A percentile compares a stretch with the other conserved stretches of the same genome.
These are phyloP conservation scores for Kwoniella dejecticola DNA, from an alignment of 768 basidiomycete species.

Conservation along the genomic window DNA sequence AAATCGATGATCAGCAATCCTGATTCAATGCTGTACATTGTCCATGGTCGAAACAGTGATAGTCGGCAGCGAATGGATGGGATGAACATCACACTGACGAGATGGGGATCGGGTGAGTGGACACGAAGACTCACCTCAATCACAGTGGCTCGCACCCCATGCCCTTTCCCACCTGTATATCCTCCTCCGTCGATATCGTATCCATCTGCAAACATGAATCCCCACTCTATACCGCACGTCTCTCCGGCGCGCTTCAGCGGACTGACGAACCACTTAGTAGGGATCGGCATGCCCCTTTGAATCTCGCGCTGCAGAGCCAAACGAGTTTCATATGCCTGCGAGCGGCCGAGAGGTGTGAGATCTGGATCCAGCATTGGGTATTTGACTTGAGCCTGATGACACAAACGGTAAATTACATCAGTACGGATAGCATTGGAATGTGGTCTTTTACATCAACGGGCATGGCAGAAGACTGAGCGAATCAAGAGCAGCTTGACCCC, in stretches of 20 bases:
- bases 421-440: not conserved
- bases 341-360: slow-evolving; percentile 26
- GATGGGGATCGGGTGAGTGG: too few species aligned
- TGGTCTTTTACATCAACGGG: too few species aligned
- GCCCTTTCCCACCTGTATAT: slow-evolving; percentile 15
- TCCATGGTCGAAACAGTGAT: too few species aligned
- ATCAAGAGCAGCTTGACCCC: not conserved
- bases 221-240: slow-evolving; percentile 38
- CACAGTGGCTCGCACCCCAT: slow-evolving; percentile 27
- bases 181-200: not conserved
- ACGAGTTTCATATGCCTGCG: slow-evolving; percentile 24
- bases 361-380: slow-evolving; percentile 25
- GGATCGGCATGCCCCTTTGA: slow-evolving; percentile 27
- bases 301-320: slow-evolving; percentile 25
- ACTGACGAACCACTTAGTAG: slow-evolving; percentile 28
- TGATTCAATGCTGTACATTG: too few species aligned
- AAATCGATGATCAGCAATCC: not conserved
- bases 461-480: too few species aligned
- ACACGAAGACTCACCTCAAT: slow-evolving; percentile 33
- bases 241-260: slow-evolving; percentile 29
- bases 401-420: not conserved
- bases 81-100: too few species aligned
- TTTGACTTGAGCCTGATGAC: slow-evolving; percentile 16
- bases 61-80: too few species aligned
- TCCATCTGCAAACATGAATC: slow-evolving; percentile 22